These are phyloP conservation scores for Rosellinia necatrix DNA, from an alignment of 2,329 filamentous ascomycete species.

Conservation along the genomic window DNA sequence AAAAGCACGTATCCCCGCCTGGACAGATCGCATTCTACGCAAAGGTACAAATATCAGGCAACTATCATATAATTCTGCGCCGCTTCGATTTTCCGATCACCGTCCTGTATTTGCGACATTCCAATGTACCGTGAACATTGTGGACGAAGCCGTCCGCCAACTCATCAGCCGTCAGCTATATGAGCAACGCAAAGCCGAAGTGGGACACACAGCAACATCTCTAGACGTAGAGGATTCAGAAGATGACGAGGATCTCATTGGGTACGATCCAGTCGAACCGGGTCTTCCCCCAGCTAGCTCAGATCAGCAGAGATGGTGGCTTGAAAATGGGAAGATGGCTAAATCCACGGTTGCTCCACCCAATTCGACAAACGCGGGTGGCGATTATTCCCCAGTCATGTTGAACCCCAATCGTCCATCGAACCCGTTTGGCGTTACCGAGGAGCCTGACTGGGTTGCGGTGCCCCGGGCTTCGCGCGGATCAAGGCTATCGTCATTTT, in stretches of 20 bases:
- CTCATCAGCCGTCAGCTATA: conserved; percentile 77
- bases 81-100: conserved; percentile 90
- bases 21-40: conserved; percentile 91
- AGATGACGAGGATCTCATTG: conserved; percentile 79
- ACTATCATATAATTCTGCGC: conserved; percentile 78
- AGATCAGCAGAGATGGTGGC: conserved; percentile 72
- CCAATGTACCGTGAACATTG: conserved; percentile 77
- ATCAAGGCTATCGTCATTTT: conserved; percentile 58
- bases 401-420: conserved; percentile 75
- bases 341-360: conserved; percentile 74
- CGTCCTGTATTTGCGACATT: conserved; percentile 93
- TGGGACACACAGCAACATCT: conserved; percentile 66
- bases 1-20: conserved; percentile 92
- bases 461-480: conserved; percentile 54
- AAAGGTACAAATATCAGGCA: conserved; percentile 86
- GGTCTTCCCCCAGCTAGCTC: conserved; percentile 72
- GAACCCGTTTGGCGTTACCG: conserved; percentile 78
- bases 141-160: conserved; percentile 77
- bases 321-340: conserved; percentile 73
- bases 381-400: conserved; percentile 54
- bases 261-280: conserved; percentile 81
- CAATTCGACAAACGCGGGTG: conserved; percentile 48
- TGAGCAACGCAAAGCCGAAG: conserved; percentile 65
- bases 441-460: conserved; percentile 84
- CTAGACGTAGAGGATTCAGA: conserved; percentile 63